Base-by-base conservation (phyloP, 164 flowering plant species). In the Dillenia turbinata region DNA sequence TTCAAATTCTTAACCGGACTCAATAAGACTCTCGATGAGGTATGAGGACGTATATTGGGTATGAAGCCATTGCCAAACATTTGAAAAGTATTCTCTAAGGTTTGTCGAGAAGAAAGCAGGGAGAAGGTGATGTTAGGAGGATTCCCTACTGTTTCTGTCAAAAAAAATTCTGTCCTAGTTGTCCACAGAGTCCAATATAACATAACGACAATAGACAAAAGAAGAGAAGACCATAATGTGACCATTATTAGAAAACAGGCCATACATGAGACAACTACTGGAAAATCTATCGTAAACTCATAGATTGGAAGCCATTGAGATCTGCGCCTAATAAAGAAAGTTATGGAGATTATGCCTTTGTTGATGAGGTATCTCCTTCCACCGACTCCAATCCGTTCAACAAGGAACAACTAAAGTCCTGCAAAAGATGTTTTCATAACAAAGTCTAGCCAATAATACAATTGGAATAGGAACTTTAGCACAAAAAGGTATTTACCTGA, bases 1-100 rank as follows among this genome's bases (percentile, higher is more conserved):
- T 68, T 54, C 55, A 62, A 62, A 12, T 61, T 61, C 47, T 47
- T 68, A 6, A 9, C 54, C 0, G 65, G 65, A n/a, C 45, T 60
- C 24, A n/a, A n/a, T n/a, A 67, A 54, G 43, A 45, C 49, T 22
- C 56, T 61, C 6, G 62, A 68, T 56, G 71, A 56, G 1, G 62
- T 55, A 2, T 0, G 22, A 15, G 61, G 66, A 2, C 19, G 57
- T 44, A 24, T 62, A 8, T 9, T 61, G 19, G 52, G 66, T 2
- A 49, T 24, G 15, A 61, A 56, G 45, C 71, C 71, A 1, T 49
- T 68, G 0, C 66, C 61, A 1, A 49, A 14, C 0, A 13, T 50
- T 19, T 0, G 52, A 14, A 66, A 68, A 14, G 66, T 52, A 0
- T 68, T 68, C 22, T 60, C 66, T 14, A 56, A 56, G 15, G 56